phyloP scores from a whole-genome alignment of 495 filamentous ascomycete genomes.

The Penicillium goetzii region DNA sequence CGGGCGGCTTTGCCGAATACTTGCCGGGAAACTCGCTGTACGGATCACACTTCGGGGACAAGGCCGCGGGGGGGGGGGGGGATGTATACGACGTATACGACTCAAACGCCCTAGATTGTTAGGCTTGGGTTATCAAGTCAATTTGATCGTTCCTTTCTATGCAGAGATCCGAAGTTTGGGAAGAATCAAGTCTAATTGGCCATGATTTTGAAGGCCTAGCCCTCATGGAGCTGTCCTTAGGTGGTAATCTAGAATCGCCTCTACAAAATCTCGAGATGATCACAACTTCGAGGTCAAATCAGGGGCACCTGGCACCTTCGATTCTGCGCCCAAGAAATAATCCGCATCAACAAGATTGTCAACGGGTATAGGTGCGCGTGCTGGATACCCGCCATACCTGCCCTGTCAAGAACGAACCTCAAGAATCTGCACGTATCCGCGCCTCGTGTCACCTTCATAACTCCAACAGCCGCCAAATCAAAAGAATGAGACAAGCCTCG shows the following conservation, averaged over 20 bases:
- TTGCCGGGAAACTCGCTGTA: background rate
- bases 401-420: background rate
- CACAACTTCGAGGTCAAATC: background rate
- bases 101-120: too few relatives aligned
- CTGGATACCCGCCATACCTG: background rate
- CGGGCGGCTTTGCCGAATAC: constrained; percentile 1
- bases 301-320: too few relatives aligned
- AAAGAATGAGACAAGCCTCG: background rate
- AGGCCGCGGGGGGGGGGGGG: background rate
- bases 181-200: background rate
- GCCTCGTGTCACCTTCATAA: background rate
- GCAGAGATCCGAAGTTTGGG: background rate
- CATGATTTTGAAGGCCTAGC: background rate
- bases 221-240: background rate
- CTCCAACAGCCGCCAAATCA: background rate
- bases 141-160: background rate
- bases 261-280: background rate
- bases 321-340: too few relatives aligned
- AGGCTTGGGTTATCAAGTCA: background rate
- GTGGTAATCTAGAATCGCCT: background rate
- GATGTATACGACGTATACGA: background rate
- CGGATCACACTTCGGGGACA: background rate
- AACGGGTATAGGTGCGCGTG: background rate
- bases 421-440: background rate
- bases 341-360: background rate